Evolutionary conservation across 2,329 filamentous ascomycete species (phyloP), one percentile per base, ranked within the genome.

Genomic region (Uncinocarpus reesii): DNA sequence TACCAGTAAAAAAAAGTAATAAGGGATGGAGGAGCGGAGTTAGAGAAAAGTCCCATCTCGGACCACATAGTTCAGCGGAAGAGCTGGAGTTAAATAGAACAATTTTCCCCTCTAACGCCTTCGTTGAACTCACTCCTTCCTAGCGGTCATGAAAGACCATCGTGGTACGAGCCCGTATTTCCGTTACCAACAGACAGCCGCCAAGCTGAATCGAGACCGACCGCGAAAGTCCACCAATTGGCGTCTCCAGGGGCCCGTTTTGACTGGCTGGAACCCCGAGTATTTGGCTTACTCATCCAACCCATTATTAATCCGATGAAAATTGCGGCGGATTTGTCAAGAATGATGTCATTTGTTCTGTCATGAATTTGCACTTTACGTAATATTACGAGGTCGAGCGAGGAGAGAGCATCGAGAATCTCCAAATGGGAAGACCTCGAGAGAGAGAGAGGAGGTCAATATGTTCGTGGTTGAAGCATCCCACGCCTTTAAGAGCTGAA

Each of bases 341-440:
- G 26, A 34, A 40, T 47, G 45, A 47, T 35, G 45, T 47, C 45
- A 46, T 46, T 29, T 31, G 29, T n/a, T 31, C 18, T 11, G 43
- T 46, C 37, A 38, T 36, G 37, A 38, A 45, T 45, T 31, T 16
- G 32, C 11, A 7, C 7, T 42, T 31, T 31, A 42, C 16, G 24
- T 31, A 42, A 40, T 21, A 10, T 40, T 20, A 15, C 16, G 26
- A 29, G 26, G 26, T 11, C 26, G 26, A 6, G 11, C 7, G 7
- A 29, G n/a, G 34, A 11, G n/a, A 2, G 11, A 16, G 34, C 20
- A 37, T 37, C 35, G 23, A n/a, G 13, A 3, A 37, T n/a, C 18
- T 1, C 7, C 34, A 5, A 13, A 7, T n/a, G 31, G 31, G 4
- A 7, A 37, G 11, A 13, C 35, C 6, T n/a, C 5, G 35, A n/a